Evolutionary conservation across 192 early-diverging fungal species (phyloP), one percentile per base, ranked within the genome.

Genomic region (Lunasporangiospora selenospora): DNA sequence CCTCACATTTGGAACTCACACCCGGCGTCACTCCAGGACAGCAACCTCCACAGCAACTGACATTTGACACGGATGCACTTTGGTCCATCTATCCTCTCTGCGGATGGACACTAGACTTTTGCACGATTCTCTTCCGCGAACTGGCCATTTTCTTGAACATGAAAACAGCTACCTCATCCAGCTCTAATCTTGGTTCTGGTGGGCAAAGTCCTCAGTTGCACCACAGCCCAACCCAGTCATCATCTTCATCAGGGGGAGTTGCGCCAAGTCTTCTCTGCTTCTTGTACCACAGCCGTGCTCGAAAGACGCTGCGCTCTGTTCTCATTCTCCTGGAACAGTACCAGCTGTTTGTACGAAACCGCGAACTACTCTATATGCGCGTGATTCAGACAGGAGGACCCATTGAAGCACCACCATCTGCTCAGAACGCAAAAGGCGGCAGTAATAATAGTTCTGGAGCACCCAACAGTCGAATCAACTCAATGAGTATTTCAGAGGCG

Each of bases 41-140:
- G 19, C n/a, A n/a, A n/a, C n/a, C n/a, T n/a, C n/a, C n/a, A n/a
- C 54, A 62, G 27, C 60, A 55, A 18, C 55, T 73, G 3, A 46
- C 60, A 0, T 73, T 73, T 18, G 61, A 73, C 29, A 46, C 49
- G 1, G 55, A 53, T 27, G 57, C 69, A 2, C 38, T 73, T 3
- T 73, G 69, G 69, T 73, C 69, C n/a, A 36, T 73, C 6, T 53
- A 63, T 12, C 69, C 69, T 2, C 69, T 73, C 12, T 62, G 69
- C 24, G 69, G 69, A 36, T 73, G 69, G 69, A 44, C 34, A 0
- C 39, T 73, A 12, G 69, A 73, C 27, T 73, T 73, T 58, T 73
- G 69, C 30, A 73, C 60, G 18, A 19, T 73, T 2, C 69, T 73
- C 4, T 73, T 73, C 61, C 60, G 60, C 10, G 69, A 73, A 32